A percentile compares a stretch with the other conserved stretches of the same genome.
Evolutionary conservation across 768 basidiomycete species (phyloP).

Genomic region (Chalciporus sphaerocephalus): DNA sequence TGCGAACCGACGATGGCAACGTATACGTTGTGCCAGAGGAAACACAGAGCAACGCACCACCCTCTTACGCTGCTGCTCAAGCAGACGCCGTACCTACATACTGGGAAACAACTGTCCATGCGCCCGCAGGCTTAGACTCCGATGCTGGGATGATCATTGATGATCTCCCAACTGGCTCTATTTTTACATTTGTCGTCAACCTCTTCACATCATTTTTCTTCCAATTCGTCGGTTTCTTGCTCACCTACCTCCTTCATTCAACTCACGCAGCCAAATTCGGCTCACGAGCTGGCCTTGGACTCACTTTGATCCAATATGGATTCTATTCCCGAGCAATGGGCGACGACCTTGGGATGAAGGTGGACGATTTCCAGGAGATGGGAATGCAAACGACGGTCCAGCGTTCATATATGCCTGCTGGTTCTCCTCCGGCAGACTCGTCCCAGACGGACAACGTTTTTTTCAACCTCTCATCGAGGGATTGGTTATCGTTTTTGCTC

Average conservation of each 20-base stretch:
- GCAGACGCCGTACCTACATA: constrained; percentile 91
- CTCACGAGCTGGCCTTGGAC: constrained; percentile 89
- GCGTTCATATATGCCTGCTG: constrained; percentile 23
- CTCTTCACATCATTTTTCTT: constrained; percentile 90
- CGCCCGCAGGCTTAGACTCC: constrained; percentile 52
- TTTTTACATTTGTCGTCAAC: constrained; percentile 70
- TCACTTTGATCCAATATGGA: constrained; percentile 92
- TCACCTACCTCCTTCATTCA: constrained; percentile 89
- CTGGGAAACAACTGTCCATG: constrained; percentile 94
- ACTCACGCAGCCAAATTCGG: constrained; percentile 94
- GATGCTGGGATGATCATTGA: constrained; percentile 80
- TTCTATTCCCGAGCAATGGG: constrained; percentile 55
- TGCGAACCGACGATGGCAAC: constrained; percentile 51
- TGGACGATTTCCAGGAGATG: constrained; percentile 14
- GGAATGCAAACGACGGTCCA: constrained; percentile 12
- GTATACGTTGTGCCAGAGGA: constrained; percentile 73
- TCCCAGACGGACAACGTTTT: constrained; percentile 9
- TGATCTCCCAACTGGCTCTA: constrained; percentile 80
- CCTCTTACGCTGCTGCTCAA: constrained; percentile 84
- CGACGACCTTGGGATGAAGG: constrained; percentile 27
- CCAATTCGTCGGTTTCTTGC: constrained; percentile 90
- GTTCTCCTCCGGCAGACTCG: constrained; percentile 23
- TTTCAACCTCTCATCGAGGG: constrained; percentile 52
- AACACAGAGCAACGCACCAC: constrained; percentile 75
- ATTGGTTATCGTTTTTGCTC: constrained; percentile 88